These are phyloP conservation scores for Globisporangium irregulare DNA, from an alignment of 352 stramenopile genomes.

Conservation along the genomic window DNA sequence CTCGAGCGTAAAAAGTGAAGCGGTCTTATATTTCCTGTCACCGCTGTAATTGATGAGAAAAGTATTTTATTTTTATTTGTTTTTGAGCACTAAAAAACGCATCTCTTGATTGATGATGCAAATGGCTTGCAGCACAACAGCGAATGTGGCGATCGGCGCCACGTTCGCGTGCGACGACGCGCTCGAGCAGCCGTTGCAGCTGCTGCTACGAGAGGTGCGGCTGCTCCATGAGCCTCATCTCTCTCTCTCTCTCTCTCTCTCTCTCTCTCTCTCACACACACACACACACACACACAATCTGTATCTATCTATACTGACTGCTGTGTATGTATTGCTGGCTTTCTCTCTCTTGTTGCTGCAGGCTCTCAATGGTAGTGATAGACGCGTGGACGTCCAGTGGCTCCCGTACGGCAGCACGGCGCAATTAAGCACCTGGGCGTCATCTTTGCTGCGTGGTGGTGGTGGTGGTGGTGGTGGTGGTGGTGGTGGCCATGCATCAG, in stretches of 20 bases:
- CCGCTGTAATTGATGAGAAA: no score
- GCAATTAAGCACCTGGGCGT: slow-evolving; percentile 32
- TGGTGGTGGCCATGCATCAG: not conserved
- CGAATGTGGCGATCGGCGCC: slow-evolving; percentile 38
- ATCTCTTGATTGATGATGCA: not conserved
- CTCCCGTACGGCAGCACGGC: slow-evolving; percentile 47
- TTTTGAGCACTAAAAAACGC: not conserved
- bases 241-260: no score
- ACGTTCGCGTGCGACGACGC: slow-evolving; percentile 62
- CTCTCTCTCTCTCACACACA: no score
- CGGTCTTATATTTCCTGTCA: no score
- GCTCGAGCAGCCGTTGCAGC: slow-evolving; percentile 46
- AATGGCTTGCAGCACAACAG: not conserved
- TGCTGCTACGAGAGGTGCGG: slow-evolving; percentile 43
- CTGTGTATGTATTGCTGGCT: not conserved
- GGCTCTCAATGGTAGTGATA: slow-evolving; percentile 26
- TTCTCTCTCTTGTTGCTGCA: slow-evolving; percentile 7
- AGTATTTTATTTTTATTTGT: no score
- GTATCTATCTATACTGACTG: not conserved
- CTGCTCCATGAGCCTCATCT: not conserved
- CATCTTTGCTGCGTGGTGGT: not conserved
- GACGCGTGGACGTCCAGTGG: slow-evolving; percentile 44
- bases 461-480: not conserved
- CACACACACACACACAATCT: not conserved
- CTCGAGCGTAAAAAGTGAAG: no score